Base-by-base conservation (phyloP, 176 grass and related monocot genomes). In the Otatea glauca region DNA sequence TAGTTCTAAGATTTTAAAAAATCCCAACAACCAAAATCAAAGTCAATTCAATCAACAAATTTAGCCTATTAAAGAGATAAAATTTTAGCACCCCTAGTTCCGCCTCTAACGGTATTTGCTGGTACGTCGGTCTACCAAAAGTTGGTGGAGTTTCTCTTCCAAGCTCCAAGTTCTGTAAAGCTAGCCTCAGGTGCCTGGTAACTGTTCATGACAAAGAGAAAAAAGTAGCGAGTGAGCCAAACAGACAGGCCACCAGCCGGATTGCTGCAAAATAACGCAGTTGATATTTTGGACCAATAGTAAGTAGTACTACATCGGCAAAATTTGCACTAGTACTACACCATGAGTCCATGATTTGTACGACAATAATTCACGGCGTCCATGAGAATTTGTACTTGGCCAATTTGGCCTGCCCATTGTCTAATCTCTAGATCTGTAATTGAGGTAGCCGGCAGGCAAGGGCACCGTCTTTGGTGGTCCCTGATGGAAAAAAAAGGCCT, bases 381-480 rank as follows among this genome's bases (percentile, higher is more conserved):
- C 72, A 11, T 10, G 48, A 11, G 38, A 6, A 49, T n/a, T 69
- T 11, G 14, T 71, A 43, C 37, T 7, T 59, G n/a, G 5, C 21
- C 51, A 71, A 6, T 70, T 11, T 66, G 81, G 37, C 48, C 44
- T 51, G 41, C 41, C 5, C 32, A 11, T 14, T 18, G 55, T 32
- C 41, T 13, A 10, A 70, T 14, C 38, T 43, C 39, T 14, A 14
- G 65, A 62, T 69, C 65, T 12, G 72, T 8, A 29, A 50, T 65
- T 24, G 44, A 75, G 74, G 66, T 24, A 48, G 37, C 56, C 47
- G 68, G 87, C 75, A 13, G 61, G 59, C 9, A 35, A 68, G 29
- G 61, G 70, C 82, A 9, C 76, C 70, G 77, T 32, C 7, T 23
- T 44, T 25, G 44, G 53, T 75, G 82, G 54, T 20, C 70, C 23